Percentiles rank a stretch among this genome's conserved stretches.
Evolutionary conservation across 768 basidiomycete species (phyloP).

Genomic region (Thelephora aurantiotincta): DNA sequence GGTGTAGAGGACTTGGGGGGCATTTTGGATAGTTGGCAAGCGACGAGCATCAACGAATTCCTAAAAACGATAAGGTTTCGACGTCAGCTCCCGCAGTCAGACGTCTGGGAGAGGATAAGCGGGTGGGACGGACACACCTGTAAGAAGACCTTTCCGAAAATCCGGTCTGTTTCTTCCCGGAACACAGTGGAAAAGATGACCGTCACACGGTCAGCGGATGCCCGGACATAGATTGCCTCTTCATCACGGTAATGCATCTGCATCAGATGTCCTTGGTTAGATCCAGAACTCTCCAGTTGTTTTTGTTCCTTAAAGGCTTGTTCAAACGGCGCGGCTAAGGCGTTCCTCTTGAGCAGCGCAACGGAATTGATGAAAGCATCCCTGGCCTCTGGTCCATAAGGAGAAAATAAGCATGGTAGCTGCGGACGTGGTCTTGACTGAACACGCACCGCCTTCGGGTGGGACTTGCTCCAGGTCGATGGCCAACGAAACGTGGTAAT

Average conservation of each 20-base stretch:
- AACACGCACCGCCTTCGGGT: constrained; percentile 54
- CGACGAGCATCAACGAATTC: constrained; percentile 99
- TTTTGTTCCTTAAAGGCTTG: constrained; percentile 74
- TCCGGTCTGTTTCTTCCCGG: constrained; percentile 92
- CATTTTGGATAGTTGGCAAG: constrained; percentile 85
- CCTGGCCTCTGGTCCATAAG: constrained; percentile 46
- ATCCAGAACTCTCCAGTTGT: constrained; percentile 59
- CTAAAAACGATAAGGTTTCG: constrained; percentile 22
- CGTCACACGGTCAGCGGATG: constrained; percentile 89
- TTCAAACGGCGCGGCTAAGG: constrained; percentile 91
- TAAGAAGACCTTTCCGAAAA: constrained; percentile 95
- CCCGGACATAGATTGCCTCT: constrained; percentile 93
- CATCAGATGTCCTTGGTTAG: constrained; percentile 73
- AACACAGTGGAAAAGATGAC: constrained; percentile 97
- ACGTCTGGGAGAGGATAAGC: constrained; percentile 2
- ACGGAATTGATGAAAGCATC: constrained; percentile 70
- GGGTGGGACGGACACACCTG: constrained; percentile 41
- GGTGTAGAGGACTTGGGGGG: constrained; percentile 92
- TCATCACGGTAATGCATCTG: constrained; percentile 90
- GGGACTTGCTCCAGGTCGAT: constrained; percentile 85
- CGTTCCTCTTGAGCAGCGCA: constrained; percentile 82
- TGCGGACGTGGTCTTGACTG: constrained; percentile 9
- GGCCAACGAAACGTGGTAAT: constrained; percentile 78
- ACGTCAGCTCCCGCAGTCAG: not conserved
- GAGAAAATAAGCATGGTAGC: not conserved